Percentiles rank a stretch among this genome's conserved stretches.
These are phyloP conservation scores for Phaffomyces opuntiae DNA, from an alignment of 805 yeast genomes.

Conservation along the genomic window DNA sequence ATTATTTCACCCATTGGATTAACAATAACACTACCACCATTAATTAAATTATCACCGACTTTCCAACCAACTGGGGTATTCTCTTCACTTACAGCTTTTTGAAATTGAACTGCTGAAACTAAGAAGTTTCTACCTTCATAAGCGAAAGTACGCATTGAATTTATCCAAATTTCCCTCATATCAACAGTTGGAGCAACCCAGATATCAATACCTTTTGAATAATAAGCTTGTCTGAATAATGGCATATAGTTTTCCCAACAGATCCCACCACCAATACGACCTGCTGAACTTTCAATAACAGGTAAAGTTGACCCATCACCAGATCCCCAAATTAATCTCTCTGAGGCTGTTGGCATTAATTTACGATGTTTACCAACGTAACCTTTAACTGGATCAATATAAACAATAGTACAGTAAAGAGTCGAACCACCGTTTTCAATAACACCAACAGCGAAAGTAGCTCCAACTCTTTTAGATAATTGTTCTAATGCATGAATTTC, in stretches of 20 bases:
- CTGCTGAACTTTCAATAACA: constrained; percentile 29
- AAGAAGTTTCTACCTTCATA: constrained; percentile 35
- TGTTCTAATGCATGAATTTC: constrained; percentile 29
- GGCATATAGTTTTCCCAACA: constrained; percentile 44
- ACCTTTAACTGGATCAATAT: constrained; percentile 32
- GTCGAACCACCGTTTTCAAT: constrained; percentile 34
- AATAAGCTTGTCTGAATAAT: constrained; percentile 32
- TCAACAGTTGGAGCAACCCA: constrained; percentile 41
- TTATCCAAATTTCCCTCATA: constrained; percentile 37
- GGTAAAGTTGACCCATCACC: constrained; percentile 41
- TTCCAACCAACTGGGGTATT: constrained; percentile 22
- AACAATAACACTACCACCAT: constrained; percentile 35
- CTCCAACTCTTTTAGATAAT: constrained; percentile 28
- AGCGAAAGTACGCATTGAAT: constrained; percentile 35
- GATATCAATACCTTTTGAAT: constrained; percentile 35
- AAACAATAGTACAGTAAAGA: constrained; percentile 34
- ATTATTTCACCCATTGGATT: constrained; percentile 34
- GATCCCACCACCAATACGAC: constrained; percentile 38
- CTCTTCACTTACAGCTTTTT: constrained; percentile 26
- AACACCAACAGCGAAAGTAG: constrained; percentile 33
- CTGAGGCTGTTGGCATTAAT: constrained; percentile 38
- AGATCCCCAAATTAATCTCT: constrained; percentile 38
- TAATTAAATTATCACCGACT: constrained; percentile 27
- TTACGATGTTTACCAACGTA: constrained; percentile 37
- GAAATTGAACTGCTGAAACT: constrained; percentile 35